Conservation (phyloP, 345 rosid genomes). For the Luvunga scandens region DNA sequence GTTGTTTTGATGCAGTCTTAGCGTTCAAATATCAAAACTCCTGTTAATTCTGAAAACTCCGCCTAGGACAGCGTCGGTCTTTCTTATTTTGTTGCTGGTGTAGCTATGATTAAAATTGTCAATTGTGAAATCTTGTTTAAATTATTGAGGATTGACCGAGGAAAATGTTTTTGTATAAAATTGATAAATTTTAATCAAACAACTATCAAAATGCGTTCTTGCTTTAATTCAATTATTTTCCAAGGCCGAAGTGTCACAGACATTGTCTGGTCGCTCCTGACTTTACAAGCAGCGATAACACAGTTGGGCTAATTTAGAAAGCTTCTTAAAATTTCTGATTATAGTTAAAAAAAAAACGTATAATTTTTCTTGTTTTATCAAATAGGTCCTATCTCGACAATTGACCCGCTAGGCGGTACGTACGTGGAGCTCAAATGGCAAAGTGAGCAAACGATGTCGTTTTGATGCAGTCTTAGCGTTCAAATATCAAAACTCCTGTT, state of each 20-base stretch:
- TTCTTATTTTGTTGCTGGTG: neutral
- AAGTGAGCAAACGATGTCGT: neutral
- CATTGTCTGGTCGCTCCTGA: neutral
- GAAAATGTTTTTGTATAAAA: neutral
- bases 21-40: neutral
- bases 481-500: neutral
- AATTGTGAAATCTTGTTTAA: neutral
- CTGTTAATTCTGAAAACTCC: too few species aligned
- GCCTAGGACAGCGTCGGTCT: too few species aligned
- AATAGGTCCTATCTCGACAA: too few species aligned
- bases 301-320: too few species aligned
- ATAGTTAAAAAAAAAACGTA: too few species aligned
- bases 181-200: neutral
- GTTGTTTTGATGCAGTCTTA: neutral
- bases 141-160: neutral
- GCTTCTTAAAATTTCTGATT: too few species aligned
- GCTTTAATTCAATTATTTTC: neutral
- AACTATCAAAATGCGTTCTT: neutral
- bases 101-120: neutral
- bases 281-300: too few species aligned
- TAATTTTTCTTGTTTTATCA: too few species aligned
- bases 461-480: neutral
- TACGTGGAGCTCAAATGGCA: too few species aligned
- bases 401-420: too few species aligned
- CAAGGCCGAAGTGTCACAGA: neutral